These are phyloP conservation scores for Aschersonia sp. DNA, from an alignment of 2,329 filamentous ascomycete species.

Conservation along the genomic window DNA sequence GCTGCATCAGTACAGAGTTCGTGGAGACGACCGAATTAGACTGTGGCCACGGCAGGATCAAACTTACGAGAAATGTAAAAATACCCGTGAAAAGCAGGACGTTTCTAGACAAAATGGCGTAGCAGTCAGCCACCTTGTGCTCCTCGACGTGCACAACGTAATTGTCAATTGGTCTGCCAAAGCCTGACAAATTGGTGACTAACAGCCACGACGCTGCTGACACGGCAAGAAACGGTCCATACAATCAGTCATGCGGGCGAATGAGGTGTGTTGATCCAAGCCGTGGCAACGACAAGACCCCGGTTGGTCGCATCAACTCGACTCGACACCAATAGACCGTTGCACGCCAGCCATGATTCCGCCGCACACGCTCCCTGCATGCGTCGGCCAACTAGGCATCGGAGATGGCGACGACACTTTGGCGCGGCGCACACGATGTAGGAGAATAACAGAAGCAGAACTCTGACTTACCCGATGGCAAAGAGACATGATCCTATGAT, in stretches of 20 bases:
- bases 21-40: neutral
- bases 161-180: neutral
- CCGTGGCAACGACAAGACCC: slow-evolving; percentile 3
- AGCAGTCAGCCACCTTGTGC: slow-evolving; percentile 11
- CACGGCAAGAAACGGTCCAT: neutral
- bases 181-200: slow-evolving; percentile 18
- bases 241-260: slow-evolving; percentile 1
- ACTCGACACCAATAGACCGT: neutral
- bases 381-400: too few species aligned
- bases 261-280: slow-evolving; percentile 1
- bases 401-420: too few species aligned
- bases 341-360: neutral
- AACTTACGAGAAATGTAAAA: slow-evolving; percentile 71
- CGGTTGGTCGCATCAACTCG: neutral
- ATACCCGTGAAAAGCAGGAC: slow-evolving; percentile 71
- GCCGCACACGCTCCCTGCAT: neutral
- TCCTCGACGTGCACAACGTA: neutral
- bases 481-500: slow-evolving; percentile 61
- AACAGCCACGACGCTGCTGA: slow-evolving; percentile 6
- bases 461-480: slow-evolving; percentile 46
- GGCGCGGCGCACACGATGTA: neutral
- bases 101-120: slow-evolving; percentile 30
- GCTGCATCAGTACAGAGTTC: neutral
- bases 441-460: slow-evolving; percentile 1
- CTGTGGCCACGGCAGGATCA: neutral